A percentile compares a stretch with the other conserved stretches of the same genome.
Evolutionary conservation across 1,284 basidiomycete genomes (phyloP).

Genomic region (Leccinum solheimii): DNA sequence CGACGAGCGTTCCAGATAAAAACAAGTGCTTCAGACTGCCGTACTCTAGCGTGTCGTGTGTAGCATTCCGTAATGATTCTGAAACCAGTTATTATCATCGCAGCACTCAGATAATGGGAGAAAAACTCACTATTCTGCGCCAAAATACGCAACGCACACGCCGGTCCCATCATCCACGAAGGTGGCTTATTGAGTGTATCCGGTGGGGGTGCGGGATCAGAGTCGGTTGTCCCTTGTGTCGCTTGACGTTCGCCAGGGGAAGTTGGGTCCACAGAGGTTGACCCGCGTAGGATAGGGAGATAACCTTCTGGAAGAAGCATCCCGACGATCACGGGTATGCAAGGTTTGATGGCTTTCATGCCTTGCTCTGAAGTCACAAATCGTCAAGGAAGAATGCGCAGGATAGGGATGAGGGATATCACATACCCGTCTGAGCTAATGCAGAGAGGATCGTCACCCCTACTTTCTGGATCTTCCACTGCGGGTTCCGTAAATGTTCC

Average conservation of each 20-base stretch:
- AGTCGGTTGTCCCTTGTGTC: neutral
- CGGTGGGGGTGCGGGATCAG: neutral
- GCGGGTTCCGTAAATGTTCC: neutral
- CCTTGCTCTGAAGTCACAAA: conserved; percentile 19
- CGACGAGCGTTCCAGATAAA: conserved; percentile 9
- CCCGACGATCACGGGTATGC: conserved; percentile 15
- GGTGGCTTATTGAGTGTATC: neutral
- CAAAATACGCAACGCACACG: conserved; percentile 15
- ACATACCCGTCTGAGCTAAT: conserved; percentile 14
- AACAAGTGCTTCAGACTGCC: conserved; percentile 7
- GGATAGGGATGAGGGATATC: neutral
- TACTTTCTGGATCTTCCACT: conserved; percentile 13
- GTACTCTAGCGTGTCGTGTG: conserved; percentile 1
- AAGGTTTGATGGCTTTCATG: conserved; percentile 5
- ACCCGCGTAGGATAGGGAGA: neutral
- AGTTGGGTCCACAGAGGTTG: neutral
- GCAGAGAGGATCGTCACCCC: conserved; percentile 14
- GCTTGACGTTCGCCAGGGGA: neutral
- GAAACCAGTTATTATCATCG: neutral
- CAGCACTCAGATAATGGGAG: neutral
- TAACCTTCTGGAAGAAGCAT: conserved; percentile 23
- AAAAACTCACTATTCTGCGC: conserved; percentile 8
- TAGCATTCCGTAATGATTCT: conserved; percentile 4
- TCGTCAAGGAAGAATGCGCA: neutral
- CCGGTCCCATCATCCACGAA: conserved; percentile 19